Conservation (phyloP, 768 basidiomycete species). For the Mycena epipterygia region DNA sequence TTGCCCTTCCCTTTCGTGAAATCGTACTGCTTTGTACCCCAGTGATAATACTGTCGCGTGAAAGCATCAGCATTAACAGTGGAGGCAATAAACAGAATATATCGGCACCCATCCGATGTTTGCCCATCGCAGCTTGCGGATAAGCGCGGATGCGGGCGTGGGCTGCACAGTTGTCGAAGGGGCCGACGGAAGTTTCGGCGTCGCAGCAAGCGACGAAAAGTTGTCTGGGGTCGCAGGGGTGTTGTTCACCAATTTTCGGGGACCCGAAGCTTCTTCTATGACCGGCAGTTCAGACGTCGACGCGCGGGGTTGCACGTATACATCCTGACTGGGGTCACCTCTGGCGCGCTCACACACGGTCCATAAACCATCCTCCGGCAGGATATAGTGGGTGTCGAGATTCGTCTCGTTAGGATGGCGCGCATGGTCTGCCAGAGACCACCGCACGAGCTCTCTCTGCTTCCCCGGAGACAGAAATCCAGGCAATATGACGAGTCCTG, state of each 20-base stretch:
- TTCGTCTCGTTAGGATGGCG: constrained; percentile 89
- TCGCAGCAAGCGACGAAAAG: constrained; percentile 63
- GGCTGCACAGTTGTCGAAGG: constrained; percentile 76
- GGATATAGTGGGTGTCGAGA: constrained; percentile 86
- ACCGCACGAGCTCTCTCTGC: constrained; percentile 78
- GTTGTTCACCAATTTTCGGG: constrained; percentile 80
- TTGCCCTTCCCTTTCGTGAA: constrained; percentile 78
- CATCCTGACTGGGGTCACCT: constrained; percentile 47
- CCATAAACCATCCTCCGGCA: constrained; percentile 88
- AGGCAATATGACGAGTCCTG: constrained; percentile 91
- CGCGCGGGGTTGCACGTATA: constrained; percentile 62
- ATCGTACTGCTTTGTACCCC: constrained; percentile 96
- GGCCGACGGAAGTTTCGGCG: constrained; percentile 71
- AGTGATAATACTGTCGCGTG: constrained; percentile 80
- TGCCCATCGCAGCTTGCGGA: constrained; percentile 91
- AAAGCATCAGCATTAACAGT: neutral
- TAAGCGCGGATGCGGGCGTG: constrained; percentile 64
- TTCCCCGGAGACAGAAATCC: constrained; percentile 70
- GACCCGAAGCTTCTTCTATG: constrained; percentile 57
- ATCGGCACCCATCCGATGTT: constrained; percentile 83
- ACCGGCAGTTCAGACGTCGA: constrained; percentile 39
- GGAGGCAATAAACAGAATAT: neutral
- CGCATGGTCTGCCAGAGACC: constrained; percentile 85
- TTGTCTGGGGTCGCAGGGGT: constrained; percentile 72
- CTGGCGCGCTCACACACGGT: constrained; percentile 60